Evolutionary conservation across 345 rosid species (phyloP).

Genomic region (Gossypium rotundifolium): DNA sequence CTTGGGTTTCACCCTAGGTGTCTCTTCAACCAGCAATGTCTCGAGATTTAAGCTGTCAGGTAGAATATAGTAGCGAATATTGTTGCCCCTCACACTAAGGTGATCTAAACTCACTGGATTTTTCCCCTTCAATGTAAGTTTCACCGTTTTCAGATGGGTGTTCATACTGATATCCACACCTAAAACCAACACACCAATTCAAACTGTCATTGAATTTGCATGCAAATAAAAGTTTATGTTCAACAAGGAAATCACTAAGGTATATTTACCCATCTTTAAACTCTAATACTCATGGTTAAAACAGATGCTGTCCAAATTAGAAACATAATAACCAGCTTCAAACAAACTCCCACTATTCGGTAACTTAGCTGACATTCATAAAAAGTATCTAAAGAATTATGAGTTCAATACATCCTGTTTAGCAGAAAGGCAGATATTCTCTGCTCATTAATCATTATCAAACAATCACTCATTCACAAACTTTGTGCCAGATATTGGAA

Average conservation of each 20-base stretch:
- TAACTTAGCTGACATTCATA: neutral
- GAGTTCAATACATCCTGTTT: too few relatives aligned
- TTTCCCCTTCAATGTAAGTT: conserved; percentile 85
- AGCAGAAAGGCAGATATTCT: too few relatives aligned
- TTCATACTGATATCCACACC: conserved; percentile 99
- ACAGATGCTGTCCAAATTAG: neutral
- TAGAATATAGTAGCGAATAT: conserved; percentile 88
- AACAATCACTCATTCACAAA: too few relatives aligned
- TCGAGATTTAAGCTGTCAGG: conserved; percentile 98
- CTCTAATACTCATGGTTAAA: neutral
- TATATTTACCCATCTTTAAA: neutral
- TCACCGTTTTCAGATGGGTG: conserved; percentile 92
- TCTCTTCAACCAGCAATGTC: conserved; percentile 91
- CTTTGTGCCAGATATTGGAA: neutral
- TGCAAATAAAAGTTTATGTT: neutral
- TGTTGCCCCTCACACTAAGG: conserved; percentile 91
- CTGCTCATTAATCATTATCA: too few relatives aligned
- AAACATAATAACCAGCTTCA: neutral
- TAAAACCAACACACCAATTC: conserved; percentile 21
- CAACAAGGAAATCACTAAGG: neutral
- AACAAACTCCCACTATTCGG: neutral
- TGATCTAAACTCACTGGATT: conserved; percentile 86
- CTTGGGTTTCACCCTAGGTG: conserved; percentile 94
- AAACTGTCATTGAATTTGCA: neutral
- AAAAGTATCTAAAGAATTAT: too few relatives aligned